Conservation (phyloP, 768 basidiomycete species). For the Gautieria morchelliformis region DNA sequence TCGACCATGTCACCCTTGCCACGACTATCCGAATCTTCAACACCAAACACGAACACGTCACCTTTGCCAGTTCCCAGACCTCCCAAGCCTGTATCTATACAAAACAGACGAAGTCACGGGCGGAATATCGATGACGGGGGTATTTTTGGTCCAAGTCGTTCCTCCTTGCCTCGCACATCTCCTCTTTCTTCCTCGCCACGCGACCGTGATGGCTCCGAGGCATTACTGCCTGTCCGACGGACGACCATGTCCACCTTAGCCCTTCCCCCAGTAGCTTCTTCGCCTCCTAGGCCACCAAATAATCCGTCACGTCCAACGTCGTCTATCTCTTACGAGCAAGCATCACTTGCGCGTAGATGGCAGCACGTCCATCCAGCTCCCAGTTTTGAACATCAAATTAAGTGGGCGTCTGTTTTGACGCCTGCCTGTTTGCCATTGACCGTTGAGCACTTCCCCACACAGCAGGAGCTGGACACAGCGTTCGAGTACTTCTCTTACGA, state of each 20-base stretch:
- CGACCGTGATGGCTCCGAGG: neutral
- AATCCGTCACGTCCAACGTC: slow-evolving; percentile 63
- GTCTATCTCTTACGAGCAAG: slow-evolving; percentile 49
- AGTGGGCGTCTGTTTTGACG: slow-evolving; percentile 82
- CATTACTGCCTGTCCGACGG: neutral
- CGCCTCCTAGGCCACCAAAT: slow-evolving; percentile 33
- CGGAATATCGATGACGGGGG: slow-evolving; percentile 3
- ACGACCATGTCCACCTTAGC: slow-evolving; percentile 14
- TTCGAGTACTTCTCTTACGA: slow-evolving; percentile 84
- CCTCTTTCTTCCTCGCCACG: slow-evolving; percentile 1
- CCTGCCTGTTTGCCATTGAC: slow-evolving; percentile 87
- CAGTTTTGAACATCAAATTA: slow-evolving; percentile 73
- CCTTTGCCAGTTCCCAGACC: slow-evolving; percentile 25
- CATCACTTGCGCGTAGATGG: slow-evolving; percentile 81
- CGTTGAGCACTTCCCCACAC: slow-evolving; percentile 77
- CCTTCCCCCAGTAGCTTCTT: slow-evolving; percentile 22
- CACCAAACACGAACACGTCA: slow-evolving; percentile 1
- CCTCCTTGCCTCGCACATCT: slow-evolving; percentile 4
- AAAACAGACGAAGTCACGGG: neutral
- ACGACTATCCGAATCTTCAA: slow-evolving; percentile 15
- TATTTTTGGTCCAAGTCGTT: slow-evolving; percentile 1
- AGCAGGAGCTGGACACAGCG: slow-evolving; percentile 60
- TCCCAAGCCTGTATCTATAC: slow-evolving; percentile 34
- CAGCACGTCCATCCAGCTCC: slow-evolving; percentile 74
- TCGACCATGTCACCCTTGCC: slow-evolving; percentile 19